Conservation (phyloP, 2,329 filamentous ascomycete species). For the Graphilbum ipis-grandicollis region DNA sequence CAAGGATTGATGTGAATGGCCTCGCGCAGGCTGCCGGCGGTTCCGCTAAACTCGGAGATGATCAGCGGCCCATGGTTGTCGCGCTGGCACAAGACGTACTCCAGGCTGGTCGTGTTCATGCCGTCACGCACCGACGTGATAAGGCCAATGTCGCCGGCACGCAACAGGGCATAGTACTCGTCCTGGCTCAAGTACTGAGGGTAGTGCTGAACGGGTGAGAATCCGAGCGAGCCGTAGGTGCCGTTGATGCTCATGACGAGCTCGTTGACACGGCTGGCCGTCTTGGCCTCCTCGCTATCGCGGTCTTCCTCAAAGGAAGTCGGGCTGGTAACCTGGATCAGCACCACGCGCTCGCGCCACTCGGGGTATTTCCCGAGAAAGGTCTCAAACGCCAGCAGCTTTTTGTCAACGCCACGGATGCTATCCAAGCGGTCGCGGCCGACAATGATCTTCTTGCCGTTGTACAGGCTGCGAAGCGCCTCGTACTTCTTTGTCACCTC, state of each 20-base stretch:
- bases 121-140: constrained; percentile 94
- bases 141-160: constrained; percentile 75
- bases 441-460: constrained; percentile 88
- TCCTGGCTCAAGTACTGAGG: constrained; percentile 79
- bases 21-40: constrained; percentile 65
- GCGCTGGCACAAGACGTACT: constrained; percentile 86
- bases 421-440: constrained; percentile 88
- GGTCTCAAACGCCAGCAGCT: constrained; percentile 82
- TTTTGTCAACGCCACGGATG: constrained; percentile 86
- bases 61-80: constrained; percentile 77
- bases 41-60: constrained; percentile 91
- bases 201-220: constrained; percentile 85
- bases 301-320: constrained; percentile 64
- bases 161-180: constrained; percentile 88
- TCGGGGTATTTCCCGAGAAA: constrained; percentile 84
- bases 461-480: constrained; percentile 59
- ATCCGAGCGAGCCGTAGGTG: constrained; percentile 70
- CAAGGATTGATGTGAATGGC: constrained; percentile 96
- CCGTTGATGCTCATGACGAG: constrained; percentile 87
- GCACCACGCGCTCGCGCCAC: constrained; percentile 79
- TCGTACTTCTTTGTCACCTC: constrained; percentile 54
- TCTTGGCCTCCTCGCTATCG: constrained; percentile 61
- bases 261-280: constrained; percentile 77
- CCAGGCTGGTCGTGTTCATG: constrained; percentile 94
- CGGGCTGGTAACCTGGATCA: constrained; percentile 89